These are phyloP conservation scores for Neurospora sp. DNA, from an alignment of 495 filamentous ascomycete genomes.

Conservation along the genomic window DNA sequence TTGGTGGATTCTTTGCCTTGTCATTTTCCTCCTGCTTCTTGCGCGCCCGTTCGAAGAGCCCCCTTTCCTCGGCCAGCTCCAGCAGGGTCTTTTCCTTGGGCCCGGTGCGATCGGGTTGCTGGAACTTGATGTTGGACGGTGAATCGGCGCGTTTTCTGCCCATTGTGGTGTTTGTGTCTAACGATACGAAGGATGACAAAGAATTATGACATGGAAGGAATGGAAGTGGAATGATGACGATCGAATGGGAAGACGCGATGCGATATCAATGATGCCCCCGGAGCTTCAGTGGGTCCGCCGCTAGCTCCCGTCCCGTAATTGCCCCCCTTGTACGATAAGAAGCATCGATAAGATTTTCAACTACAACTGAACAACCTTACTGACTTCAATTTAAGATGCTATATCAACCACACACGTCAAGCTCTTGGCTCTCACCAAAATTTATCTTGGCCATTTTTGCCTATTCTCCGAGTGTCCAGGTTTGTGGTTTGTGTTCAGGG, in stretches of 20 bases:
- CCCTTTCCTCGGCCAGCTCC: constrained; percentile 50
- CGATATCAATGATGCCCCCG: background rate
- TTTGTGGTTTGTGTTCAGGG: no score
- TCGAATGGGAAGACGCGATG: background rate
- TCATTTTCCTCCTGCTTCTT: constrained; percentile 14
- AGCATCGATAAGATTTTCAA: background rate
- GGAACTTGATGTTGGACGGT: constrained; percentile 42
- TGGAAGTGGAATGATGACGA: background rate
- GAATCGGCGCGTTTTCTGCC: constrained; percentile 39
- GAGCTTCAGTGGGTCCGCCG: background rate
- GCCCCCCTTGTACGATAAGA: background rate
- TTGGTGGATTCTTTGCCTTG: constrained; percentile 23
- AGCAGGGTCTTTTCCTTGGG: constrained; percentile 51
- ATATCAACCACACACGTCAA: background rate
- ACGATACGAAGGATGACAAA: background rate
- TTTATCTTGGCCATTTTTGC: background rate
- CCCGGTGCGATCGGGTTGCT: constrained; percentile 47
- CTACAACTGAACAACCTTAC: background rate
- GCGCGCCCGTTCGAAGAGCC: constrained; percentile 36
- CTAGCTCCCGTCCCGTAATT: background rate
- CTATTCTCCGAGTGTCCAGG: background rate
- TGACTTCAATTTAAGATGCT: background rate
- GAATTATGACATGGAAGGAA: background rate
- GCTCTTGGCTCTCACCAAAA: background rate
- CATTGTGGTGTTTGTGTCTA: constrained; percentile 17